Evolutionary conservation across 805 yeast species (phyloP).

Genomic region (Schwanniomyces yamadae): DNA sequence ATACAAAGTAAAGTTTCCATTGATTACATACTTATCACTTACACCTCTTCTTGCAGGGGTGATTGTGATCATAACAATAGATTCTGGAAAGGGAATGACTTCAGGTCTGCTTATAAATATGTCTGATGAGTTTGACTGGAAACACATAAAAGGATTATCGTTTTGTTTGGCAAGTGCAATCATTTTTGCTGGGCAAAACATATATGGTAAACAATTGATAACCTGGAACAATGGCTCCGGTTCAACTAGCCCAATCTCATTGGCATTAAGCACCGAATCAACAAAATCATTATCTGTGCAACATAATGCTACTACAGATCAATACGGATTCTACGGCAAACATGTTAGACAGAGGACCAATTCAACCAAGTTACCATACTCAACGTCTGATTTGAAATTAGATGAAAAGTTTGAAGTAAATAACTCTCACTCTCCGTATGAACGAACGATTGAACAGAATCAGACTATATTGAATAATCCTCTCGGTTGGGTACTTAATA

Average conservation of each 20-base stretch:
- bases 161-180: slow-evolving; percentile 68
- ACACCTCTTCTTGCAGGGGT: slow-evolving; percentile 55
- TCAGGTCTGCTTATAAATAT: slow-evolving; percentile 10
- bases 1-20: slow-evolving; percentile 51
- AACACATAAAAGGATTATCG: slow-evolving; percentile 57
- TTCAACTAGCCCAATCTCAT: slow-evolving; percentile 21
- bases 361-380: slow-evolving; percentile 28
- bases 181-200: slow-evolving; percentile 81
- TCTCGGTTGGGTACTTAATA: slow-evolving; percentile 14
- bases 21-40: slow-evolving; percentile 50
- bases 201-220: slow-evolving; percentile 79
- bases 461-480: slow-evolving; percentile 20
- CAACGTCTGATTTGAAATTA: slow-evolving; percentile 31
- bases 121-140: slow-evolving; percentile 15
- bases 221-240: slow-evolving; percentile 47
- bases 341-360: slow-evolving; percentile 20
- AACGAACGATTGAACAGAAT: slow-evolving; percentile 14
- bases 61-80: slow-evolving; percentile 43
- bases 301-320: background rate
- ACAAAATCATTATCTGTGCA: slow-evolving; percentile 15
- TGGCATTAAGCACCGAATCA: slow-evolving; percentile 22
- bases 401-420: slow-evolving; percentile 21
- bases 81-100: slow-evolving; percentile 13
- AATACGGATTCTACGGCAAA: background rate
- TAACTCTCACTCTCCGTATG: slow-evolving; percentile 7